Conservation (phyloP, 495 filamentous ascomycete genomes). For the Hypoxylon rickii region DNA sequence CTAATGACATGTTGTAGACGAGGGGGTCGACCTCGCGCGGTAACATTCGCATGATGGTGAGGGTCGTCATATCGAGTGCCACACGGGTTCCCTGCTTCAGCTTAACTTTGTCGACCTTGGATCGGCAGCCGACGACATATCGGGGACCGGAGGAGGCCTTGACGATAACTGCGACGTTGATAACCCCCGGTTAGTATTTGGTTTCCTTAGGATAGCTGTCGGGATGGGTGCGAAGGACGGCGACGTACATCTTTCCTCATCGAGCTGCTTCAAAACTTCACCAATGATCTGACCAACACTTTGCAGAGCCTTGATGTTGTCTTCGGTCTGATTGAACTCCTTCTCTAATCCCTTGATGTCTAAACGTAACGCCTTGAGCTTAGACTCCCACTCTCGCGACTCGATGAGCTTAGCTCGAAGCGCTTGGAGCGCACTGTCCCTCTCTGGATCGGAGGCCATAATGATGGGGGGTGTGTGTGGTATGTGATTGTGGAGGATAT, state of each 20-base stretch:
- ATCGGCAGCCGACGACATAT: slow-evolving; percentile 98
- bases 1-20: slow-evolving; percentile 99
- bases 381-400: slow-evolving; percentile 97
- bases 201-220: background rate
- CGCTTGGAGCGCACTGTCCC: slow-evolving; percentile 79
- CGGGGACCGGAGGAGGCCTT: slow-evolving; percentile 96
- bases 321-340: slow-evolving; percentile 95
- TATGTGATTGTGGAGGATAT: background rate
- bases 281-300: slow-evolving; percentile 99
- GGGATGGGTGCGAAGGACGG: slow-evolving; percentile 5
- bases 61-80: slow-evolving; percentile 98
- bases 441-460: slow-evolving; percentile 63
- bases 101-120: slow-evolving; percentile 95
- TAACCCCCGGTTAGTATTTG: slow-evolving; percentile 3
- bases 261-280: slow-evolving; percentile 97
- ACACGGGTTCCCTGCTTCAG: slow-evolving; percentile 98
- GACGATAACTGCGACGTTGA: slow-evolving; percentile 56
- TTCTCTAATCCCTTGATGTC: slow-evolving; percentile 95
- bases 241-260: slow-evolving; percentile 93
- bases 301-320: slow-evolving; percentile 99
- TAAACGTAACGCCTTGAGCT: slow-evolving; percentile 86
- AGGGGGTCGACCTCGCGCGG: slow-evolving; percentile 97
- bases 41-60: slow-evolving; percentile 99
- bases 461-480: slow-evolving; percentile 8
- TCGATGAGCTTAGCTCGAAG: slow-evolving; percentile 94